Percentiles rank a stretch among this genome's conserved stretches.
These are phyloP conservation scores for Euptelea pleiosperma DNA, from an alignment of 164 flowering plant species.

Conservation along the genomic window DNA sequence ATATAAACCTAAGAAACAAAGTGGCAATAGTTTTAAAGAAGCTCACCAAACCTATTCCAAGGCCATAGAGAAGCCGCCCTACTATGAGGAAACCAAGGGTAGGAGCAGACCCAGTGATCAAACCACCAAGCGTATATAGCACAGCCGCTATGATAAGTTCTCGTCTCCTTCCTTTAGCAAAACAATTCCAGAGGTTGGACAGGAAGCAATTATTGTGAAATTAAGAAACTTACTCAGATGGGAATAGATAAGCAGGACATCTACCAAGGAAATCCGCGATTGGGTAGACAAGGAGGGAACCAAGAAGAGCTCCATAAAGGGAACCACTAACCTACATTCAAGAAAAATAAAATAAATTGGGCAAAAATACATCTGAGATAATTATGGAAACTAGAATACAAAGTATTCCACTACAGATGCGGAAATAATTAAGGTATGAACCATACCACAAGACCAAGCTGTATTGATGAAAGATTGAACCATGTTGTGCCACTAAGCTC, in stretches of 20 bases:
- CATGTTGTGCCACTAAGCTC: constrained; percentile 92
- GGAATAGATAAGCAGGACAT: constrained; percentile 8
- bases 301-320: constrained; percentile 92
- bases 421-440: constrained; percentile 5
- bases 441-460: constrained; percentile 94
- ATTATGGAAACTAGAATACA: not conserved
- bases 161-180: constrained; percentile 66
- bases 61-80: constrained; percentile 84
- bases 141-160: constrained; percentile 70
- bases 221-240: not conserved
- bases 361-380: not conserved
- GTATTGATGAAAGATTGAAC: constrained; percentile 80
- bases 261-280: constrained; percentile 94
- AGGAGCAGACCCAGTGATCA: constrained; percentile 67
- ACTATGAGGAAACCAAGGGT: constrained; percentile 57
- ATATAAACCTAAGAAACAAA: not conserved
- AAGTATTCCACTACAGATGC: not conserved
- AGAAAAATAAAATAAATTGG: not conserved
- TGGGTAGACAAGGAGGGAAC: constrained; percentile 76
- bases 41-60: constrained; percentile 92
- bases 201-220: not conserved
- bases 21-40: constrained; percentile 7
- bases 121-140: constrained; percentile 61
- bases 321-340: constrained; percentile 84
- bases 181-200: constrained; percentile 6